phyloP scores from a whole-genome alignment of 2,329 filamentous ascomycete species.

The Coniosporium tulheliwenetii region DNA sequence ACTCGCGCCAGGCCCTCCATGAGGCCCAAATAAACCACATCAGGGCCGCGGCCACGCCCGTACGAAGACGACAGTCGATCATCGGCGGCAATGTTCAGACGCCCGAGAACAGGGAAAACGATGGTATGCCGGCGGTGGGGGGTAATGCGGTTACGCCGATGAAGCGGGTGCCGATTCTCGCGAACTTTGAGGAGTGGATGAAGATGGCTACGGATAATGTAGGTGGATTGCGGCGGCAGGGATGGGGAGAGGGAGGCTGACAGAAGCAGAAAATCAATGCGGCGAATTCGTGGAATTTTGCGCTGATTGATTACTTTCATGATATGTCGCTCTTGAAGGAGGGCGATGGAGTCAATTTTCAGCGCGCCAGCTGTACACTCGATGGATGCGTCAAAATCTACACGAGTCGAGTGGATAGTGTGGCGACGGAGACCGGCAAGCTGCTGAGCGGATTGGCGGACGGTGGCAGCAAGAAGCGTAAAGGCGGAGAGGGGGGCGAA shows the following conservation, averaged over 20 bases:
- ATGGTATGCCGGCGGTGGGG: constrained; percentile 44
- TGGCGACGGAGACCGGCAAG: constrained; percentile 93
- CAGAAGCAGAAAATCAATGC: constrained; percentile 60
- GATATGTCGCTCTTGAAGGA: constrained; percentile 97
- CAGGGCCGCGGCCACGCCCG: constrained; percentile 62
- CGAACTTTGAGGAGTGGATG: constrained; percentile 99
- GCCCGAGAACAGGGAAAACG: constrained; percentile 38
- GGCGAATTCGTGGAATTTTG: constrained; percentile 97
- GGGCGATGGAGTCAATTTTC: constrained; percentile 94
- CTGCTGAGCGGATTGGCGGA: constrained; percentile 86
- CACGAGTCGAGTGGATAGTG: constrained; percentile 93
- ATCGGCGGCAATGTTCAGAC: constrained; percentile 36
- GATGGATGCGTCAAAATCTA: constrained; percentile 99
- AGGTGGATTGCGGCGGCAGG: constrained; percentile 1
- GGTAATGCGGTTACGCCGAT: constrained; percentile 77
- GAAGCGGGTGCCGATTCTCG: constrained; percentile 88
- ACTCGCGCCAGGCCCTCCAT: constrained; percentile 75
- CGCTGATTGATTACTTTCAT: constrained; percentile 98
- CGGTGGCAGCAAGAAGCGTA: constrained; percentile 46
- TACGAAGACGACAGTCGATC: constrained; percentile 46
- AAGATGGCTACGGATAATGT: constrained; percentile 97
- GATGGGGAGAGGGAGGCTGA: constrained; percentile 1
- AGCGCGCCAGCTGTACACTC: constrained; percentile 92
- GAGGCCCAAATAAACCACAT: constrained; percentile 88
- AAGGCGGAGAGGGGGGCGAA: constrained; percentile 16